Evolutionary conservation across 1,284 basidiomycete species (phyloP), one percentile per base, ranked within the genome.

Genomic region (Leucoagaricus sp.): DNA sequence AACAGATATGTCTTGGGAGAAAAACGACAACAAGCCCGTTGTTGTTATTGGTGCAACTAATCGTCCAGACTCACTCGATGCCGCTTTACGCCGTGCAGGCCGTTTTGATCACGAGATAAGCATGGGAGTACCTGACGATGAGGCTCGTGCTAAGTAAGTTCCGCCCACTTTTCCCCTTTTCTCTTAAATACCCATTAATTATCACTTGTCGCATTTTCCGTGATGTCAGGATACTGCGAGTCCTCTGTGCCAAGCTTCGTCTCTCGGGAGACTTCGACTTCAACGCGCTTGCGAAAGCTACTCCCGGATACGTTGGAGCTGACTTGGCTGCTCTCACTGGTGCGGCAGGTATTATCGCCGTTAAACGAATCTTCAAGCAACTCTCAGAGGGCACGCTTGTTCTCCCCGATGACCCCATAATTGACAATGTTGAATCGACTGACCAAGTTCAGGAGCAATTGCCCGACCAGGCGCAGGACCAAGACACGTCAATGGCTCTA

Each of bases 11-110:
- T 89, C 92, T 26, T 95, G 93, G 92, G 93, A 96, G 38, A 95
- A 94, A 69, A 93, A 84, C 0, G 88, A 91, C 57, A 89, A 90
- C 67, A 92, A 91, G 66, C 92, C 96, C 1, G 89, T 99, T 29
- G 87, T 98, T 56, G 92, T 99, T 25, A 96, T 98, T 61, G 95
- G 95, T 4, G 96, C 96, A 0, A 98, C 96, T 0, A 99, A 98
- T 71, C 81, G 96, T 42, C 95, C 95, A 0, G 96, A 98, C 71
- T 91, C 95, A 6, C 80, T 98, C 7, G 96, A 99, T 69, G 87
- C 96, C 0, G 96, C 96, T 0, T 76, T 98, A 12, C 85, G 96
- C 44, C 81, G 96, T 61, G 96, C 96, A 2, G 96, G 96, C 2
- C 78, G 96, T 40, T 99, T 99, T 64, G 96, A 98, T 68, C 94